Conservation (phyloP, 1,284 basidiomycete species). For the Marasmius fiardii region DNA sequence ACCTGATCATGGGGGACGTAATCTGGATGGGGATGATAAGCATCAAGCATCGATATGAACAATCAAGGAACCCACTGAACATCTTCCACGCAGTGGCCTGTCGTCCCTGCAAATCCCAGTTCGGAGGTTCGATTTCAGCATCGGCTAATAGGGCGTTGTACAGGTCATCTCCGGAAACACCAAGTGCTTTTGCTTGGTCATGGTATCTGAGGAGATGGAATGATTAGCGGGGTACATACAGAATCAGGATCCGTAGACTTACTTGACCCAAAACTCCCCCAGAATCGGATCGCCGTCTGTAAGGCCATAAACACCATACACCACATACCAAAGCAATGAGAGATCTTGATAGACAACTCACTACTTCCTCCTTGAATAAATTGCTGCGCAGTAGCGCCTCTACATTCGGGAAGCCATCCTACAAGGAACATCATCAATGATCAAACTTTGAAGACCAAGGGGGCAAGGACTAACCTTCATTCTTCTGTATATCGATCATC, state of each 20-base stretch:
- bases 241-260: background rate
- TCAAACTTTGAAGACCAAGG: no score
- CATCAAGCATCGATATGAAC: no score
- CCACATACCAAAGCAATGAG: background rate
- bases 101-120: conserved; percentile 65
- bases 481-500: conserved; percentile 63
- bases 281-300: conserved; percentile 62
- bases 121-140: conserved; percentile 53
- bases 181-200: conserved; percentile 40
- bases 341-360: conserved; percentile 28
- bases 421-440: no score
- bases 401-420: conserved; percentile 58
- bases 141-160: conserved; percentile 56
- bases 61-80: conserved; percentile 28
- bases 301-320: background rate
- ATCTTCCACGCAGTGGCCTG: conserved; percentile 40
- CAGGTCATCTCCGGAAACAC: conserved; percentile 44
- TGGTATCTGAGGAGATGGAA: conserved; percentile 38
- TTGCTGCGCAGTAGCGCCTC: conserved; percentile 41
- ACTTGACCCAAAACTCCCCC: conserved; percentile 67
- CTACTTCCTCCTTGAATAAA: conserved; percentile 65
- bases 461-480: conserved; percentile 45
- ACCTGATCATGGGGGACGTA: conserved; percentile 52
- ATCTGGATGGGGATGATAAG: conserved; percentile 24
- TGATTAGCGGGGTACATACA: background rate